Conservation (phyloP, 257 asterid genomes). For the Thymus quinquecostatus region DNA sequence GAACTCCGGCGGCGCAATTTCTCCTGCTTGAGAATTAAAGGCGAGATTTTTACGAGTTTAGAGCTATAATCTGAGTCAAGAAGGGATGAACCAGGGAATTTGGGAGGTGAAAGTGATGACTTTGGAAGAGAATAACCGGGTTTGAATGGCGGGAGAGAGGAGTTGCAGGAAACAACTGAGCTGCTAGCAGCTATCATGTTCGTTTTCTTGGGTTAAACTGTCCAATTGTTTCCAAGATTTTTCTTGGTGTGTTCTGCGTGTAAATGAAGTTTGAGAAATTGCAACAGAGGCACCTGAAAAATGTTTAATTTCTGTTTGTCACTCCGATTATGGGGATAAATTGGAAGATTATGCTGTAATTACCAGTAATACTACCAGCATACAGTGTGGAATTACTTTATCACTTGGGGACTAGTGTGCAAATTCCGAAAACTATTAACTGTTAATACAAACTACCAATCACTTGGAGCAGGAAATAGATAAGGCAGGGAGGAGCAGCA, state of each 20-base stretch:
- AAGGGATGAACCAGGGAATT: constrained; percentile 25
- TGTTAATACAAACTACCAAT: constrained; percentile 14
- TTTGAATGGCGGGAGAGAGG: constrained; percentile 42
- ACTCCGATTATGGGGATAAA: too few species aligned
- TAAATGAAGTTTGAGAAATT: constrained; percentile 3
- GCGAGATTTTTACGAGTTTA: constrained; percentile 25
- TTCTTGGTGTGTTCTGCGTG: not conserved
- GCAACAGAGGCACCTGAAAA: not conserved
- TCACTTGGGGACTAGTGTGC: not conserved
- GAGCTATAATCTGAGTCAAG: not conserved
- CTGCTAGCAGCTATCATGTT: constrained; percentile 62
- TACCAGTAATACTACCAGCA: not conserved
- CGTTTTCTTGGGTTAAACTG: constrained; percentile 15
- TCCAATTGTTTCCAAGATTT: not conserved
- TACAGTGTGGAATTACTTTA: not conserved
- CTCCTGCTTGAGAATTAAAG: constrained; percentile 25
- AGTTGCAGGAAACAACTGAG: constrained; percentile 56
- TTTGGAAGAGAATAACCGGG: constrained; percentile 16
- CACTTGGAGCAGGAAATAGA: constrained; percentile 29
- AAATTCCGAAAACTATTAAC: constrained; percentile 23
- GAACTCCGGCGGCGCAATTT: constrained; percentile 43
- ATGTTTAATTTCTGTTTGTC: too few species aligned
- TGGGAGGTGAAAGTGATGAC: constrained; percentile 22
- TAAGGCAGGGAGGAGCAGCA: constrained; percentile 31
- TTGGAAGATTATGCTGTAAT: not conserved